These are phyloP conservation scores for Adenanthera pavonina DNA, from an alignment of 306 rosid genomes.

Conservation along the genomic window DNA sequence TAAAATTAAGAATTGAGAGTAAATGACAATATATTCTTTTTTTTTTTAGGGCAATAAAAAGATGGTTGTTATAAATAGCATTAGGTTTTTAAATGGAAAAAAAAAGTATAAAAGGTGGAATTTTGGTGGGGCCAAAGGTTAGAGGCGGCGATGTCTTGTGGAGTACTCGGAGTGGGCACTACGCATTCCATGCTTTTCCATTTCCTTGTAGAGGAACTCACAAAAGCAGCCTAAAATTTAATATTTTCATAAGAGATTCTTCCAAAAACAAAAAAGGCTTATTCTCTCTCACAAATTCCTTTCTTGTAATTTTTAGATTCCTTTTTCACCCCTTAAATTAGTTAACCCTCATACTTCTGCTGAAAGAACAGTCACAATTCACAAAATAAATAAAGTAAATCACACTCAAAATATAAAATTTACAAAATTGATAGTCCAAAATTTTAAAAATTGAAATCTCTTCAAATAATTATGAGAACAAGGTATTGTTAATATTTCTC, in stretches of 20 bases:
- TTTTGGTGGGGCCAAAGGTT: conserved; percentile 26
- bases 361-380: not conserved
- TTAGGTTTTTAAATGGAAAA: not conserved
- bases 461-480: too few relatives aligned
- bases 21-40: not conserved
- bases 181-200: conserved; percentile 57
- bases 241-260: conserved; percentile 20
- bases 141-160: conserved; percentile 34
- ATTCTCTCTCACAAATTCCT: conserved; percentile 21
- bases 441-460: too few relatives aligned
- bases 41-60: not conserved
- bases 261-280: not conserved
- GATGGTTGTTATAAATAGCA: not conserved
- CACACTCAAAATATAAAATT: not conserved
- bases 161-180: conserved; percentile 55
- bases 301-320: conserved; percentile 5
- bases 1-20: not conserved
- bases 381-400: not conserved
- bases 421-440: too few relatives aligned
- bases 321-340: not conserved
- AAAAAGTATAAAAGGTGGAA: not conserved
- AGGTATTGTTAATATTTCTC: too few relatives aligned
- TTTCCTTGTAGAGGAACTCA: not conserved
- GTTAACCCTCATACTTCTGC: not conserved
- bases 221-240: conserved; percentile 7